phyloP scores from a whole-genome alignment of 2,329 filamentous ascomycete genomes.

The Aspergillus ustus region DNA sequence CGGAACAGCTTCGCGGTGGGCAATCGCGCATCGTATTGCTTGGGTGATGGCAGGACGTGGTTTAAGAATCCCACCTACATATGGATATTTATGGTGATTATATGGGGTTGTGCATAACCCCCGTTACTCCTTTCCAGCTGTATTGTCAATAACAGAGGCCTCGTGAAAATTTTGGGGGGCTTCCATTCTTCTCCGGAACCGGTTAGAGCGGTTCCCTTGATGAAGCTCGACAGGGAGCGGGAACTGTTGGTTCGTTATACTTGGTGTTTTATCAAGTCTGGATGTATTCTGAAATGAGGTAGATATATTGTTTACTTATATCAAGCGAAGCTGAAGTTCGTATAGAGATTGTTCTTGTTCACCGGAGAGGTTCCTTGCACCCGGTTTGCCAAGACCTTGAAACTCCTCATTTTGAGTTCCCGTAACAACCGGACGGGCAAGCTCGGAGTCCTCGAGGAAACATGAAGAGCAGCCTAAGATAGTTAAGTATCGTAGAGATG shows the following conservation, averaged over 20 bases:
- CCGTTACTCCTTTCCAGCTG: not conserved
- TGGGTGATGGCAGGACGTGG: not conserved
- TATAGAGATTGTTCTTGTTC: slow-evolving; percentile 11
- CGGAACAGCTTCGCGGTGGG: not conserved
- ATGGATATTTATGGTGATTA: not conserved
- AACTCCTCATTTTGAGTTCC: slow-evolving; percentile 30
- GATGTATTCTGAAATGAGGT: not conserved
- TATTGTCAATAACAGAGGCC: not conserved
- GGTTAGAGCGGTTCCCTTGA: not conserved
- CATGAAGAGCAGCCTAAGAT: not conserved
- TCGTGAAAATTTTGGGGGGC: slow-evolving; percentile 8
- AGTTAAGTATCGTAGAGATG: not conserved
- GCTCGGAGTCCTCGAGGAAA: slow-evolving; percentile 5
- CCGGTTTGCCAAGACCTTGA: slow-evolving; percentile 29
- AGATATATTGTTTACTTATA: not conserved
- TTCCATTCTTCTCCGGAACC: slow-evolving; percentile 4
- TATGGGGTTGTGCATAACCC: not conserved
- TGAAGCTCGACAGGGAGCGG: not conserved
- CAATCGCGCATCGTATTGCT: not conserved
- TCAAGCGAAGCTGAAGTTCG: not conserved
- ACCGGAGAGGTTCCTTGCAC: slow-evolving; percentile 22
- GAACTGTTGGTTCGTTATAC: not conserved
- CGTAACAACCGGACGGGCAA: slow-evolving; percentile 23
- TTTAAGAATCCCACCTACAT: not conserved
- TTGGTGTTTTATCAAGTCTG: too few relatives aligned